These are phyloP conservation scores for Fusarium verrucosum DNA, from an alignment of 2,329 filamentous ascomycete genomes.

Conservation along the genomic window DNA sequence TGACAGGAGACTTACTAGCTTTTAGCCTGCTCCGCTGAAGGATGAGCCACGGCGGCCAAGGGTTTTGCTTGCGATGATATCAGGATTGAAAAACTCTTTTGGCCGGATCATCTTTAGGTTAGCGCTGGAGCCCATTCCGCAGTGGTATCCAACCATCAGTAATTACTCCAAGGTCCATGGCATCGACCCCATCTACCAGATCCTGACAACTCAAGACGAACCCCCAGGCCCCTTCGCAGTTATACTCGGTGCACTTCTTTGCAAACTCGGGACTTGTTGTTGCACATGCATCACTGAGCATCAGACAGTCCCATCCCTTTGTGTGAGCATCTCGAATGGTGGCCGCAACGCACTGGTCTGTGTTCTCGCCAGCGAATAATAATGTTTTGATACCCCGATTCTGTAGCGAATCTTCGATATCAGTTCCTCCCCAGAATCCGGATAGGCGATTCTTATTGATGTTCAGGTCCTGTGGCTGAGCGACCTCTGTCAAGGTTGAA, in stretches of 20 bases:
- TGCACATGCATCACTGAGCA: background rate
- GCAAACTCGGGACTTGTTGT: background rate
- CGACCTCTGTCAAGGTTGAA: accelerated
- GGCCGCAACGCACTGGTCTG: background rate
- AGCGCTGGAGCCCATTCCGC: too few species aligned
- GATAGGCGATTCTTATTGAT: background rate
- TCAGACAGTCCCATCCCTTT: background rate
- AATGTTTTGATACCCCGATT: background rate
- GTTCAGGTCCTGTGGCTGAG: background rate
- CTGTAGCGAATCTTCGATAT: accelerated
- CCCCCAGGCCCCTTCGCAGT: background rate
- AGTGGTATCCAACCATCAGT: too few species aligned
- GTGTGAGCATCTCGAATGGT: background rate
- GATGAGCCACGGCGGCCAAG: too few species aligned
- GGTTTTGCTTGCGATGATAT: too few species aligned
- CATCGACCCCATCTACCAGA: background rate
- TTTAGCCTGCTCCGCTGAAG: too few species aligned
- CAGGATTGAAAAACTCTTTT: too few species aligned
- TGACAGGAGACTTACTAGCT: too few species aligned
- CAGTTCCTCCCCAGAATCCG: background rate
- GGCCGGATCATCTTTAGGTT: too few species aligned
- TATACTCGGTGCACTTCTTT: background rate
- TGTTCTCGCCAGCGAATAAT: background rate
- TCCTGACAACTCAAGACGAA: background rate
- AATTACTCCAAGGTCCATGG: too few species aligned